phyloP scores from a whole-genome alignment of 2,329 filamentous ascomycete species.

The Apiospora koreana region DNA sequence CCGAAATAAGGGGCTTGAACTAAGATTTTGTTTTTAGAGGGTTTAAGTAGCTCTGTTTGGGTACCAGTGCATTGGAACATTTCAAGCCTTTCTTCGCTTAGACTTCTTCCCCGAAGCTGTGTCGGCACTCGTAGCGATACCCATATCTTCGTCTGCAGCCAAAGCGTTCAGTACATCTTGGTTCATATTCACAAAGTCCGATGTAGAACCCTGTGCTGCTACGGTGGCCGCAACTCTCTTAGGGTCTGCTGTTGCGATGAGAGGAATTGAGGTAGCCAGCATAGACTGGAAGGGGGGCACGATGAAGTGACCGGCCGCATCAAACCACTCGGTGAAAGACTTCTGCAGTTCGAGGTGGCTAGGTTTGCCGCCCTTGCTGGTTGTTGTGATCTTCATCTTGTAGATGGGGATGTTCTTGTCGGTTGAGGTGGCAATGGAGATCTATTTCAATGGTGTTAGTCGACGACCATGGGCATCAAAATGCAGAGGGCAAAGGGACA shows the following conservation, averaged over 20 bases:
- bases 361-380: conserved; percentile 37
- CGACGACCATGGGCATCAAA: conserved; percentile 39
- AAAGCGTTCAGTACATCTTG: conserved; percentile 51
- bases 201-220: background rate
- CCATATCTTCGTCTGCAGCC: conserved; percentile 27
- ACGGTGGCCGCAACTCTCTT: conserved; percentile 48
- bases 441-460: conserved; percentile 42
- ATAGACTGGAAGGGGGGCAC: conserved; percentile 77
- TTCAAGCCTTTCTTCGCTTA: conserved; percentile 35
- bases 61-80: background rate
- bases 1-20: background rate
- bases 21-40: background rate
- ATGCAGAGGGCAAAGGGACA: background rate
- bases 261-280: conserved; percentile 67
- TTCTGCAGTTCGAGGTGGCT: conserved; percentile 57
- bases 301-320: conserved; percentile 70
- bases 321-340: conserved; percentile 77
- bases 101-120: conserved; percentile 28
- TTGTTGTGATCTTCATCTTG: conserved; percentile 58
- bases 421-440: conserved; percentile 70
- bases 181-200: conserved; percentile 39
- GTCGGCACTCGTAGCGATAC: conserved; percentile 22
- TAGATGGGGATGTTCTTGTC: conserved; percentile 85
- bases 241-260: conserved; percentile 67
- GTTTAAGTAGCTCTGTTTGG: background rate